Evolutionary conservation across 2,329 filamentous ascomycete species (phyloP).

Genomic region (Magnaporthales sp.): DNA sequence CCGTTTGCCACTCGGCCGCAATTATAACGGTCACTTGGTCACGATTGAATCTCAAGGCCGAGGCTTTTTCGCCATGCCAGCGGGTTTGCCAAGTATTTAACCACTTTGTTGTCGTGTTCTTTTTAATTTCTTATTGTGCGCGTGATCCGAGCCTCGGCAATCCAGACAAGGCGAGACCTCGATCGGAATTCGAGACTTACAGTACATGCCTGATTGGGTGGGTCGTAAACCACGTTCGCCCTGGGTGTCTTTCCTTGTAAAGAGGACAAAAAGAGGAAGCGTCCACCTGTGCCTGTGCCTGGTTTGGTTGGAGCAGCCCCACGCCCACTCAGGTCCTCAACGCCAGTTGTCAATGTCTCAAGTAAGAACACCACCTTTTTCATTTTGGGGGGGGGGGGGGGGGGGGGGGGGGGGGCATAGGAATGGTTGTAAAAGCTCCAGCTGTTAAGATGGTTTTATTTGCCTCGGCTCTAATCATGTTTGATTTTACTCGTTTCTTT

Average conservation of each 20-base stretch:
- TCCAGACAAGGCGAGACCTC: background rate
- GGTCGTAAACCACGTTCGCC: background rate
- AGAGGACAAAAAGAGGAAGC: no score
- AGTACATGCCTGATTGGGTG: background rate
- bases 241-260: no score
- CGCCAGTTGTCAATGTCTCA: constrained; percentile 4
- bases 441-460: background rate
- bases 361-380: background rate
- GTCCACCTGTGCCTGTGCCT: background rate
- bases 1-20: background rate
- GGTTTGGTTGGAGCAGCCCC: background rate
- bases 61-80: background rate
- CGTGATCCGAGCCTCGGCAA: background rate
- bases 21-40: background rate
- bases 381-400: no score
- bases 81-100: background rate
- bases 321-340: background rate
- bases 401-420: no score
- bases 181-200: background rate
- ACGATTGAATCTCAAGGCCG: background rate
- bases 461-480: background rate
- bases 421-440: no score
- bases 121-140: background rate
- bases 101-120: background rate
- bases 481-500: background rate